These are phyloP conservation scores for Phaseolus lunatus DNA, from an alignment of 306 rosid species.

Conservation along the genomic window DNA sequence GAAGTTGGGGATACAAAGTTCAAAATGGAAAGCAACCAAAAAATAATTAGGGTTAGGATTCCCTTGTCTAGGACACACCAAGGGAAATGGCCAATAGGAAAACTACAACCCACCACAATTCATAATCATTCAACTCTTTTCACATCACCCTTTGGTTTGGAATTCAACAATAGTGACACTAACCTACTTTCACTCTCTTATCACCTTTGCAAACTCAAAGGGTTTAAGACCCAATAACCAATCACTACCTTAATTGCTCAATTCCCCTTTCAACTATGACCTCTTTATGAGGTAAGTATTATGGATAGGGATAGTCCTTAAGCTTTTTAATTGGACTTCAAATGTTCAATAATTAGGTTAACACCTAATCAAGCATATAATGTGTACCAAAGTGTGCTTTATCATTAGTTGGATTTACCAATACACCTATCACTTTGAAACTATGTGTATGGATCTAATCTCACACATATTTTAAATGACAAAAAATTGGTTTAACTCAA, in stretches of 20 bases:
- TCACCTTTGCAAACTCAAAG: background rate
- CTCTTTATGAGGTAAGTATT: background rate
- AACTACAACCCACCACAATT: conserved; percentile 7
- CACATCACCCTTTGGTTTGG: background rate
- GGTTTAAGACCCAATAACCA: background rate
- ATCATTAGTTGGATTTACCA: too few relatives aligned
- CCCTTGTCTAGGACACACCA: conserved; percentile 3
- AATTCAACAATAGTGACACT: conserved; percentile 24
- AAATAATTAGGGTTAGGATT: background rate
- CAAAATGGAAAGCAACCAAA: conserved; percentile 24
- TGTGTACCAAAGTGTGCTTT: too few relatives aligned
- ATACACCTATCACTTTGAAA: too few relatives aligned
- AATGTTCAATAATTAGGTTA: conserved; percentile 7
- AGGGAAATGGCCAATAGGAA: background rate
- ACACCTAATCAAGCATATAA: too few relatives aligned
- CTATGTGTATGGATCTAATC: too few relatives aligned
- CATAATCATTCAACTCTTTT: background rate
- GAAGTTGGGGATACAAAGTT: background rate
- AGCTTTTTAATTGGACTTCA: background rate
- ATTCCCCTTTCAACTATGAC: background rate
- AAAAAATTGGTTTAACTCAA: too few relatives aligned
- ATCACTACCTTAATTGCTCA: background rate
- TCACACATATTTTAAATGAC: too few relatives aligned
- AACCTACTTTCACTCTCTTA: background rate
- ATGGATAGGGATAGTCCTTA: background rate